Conservation (phyloP, 352 stramenopile genomes). For the Nannochloropsis limnetica region DNA sequence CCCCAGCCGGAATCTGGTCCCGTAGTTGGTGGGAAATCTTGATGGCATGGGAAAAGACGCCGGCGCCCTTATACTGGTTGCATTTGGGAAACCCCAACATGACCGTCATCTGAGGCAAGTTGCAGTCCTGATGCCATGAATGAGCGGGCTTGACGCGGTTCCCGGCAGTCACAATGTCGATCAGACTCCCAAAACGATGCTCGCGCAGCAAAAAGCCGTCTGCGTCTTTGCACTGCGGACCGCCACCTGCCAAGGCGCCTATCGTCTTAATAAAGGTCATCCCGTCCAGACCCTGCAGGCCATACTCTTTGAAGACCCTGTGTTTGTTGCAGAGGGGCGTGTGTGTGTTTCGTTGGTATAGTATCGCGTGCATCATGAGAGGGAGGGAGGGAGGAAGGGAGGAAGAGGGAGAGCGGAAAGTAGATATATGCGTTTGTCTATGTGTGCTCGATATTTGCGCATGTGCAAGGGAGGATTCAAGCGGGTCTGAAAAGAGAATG, state of each 20-base stretch:
- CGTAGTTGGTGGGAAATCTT: neutral
- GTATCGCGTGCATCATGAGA: neutral
- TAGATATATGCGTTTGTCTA: neutral
- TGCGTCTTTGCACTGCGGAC: slow-evolving; percentile 14
- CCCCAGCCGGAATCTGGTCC: neutral
- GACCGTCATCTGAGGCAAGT: slow-evolving; percentile 12
- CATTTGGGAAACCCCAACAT: slow-evolving; percentile 18
- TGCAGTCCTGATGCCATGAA: slow-evolving; percentile 30
- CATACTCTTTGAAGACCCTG: slow-evolving; percentile 27
- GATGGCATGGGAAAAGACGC: slow-evolving; percentile 25
- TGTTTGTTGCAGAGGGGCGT: neutral
- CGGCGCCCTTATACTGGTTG: neutral
- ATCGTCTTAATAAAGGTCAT: neutral
- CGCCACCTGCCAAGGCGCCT: neutral
- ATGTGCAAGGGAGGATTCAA: neutral
- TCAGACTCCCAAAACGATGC: slow-evolving; percentile 31
- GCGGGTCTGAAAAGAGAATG: neutral
- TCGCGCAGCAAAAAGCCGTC: neutral
- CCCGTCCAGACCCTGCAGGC: neutral
- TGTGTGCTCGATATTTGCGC: neutral
- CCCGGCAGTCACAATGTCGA: neutral
- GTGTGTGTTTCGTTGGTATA: neutral
- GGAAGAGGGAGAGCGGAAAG: neutral
- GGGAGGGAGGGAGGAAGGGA: neutral
- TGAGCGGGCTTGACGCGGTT: slow-evolving; percentile 21